Conservation (phyloP, 2,329 filamentous ascomycete genomes). For the Aspergillus novofumigatus region DNA sequence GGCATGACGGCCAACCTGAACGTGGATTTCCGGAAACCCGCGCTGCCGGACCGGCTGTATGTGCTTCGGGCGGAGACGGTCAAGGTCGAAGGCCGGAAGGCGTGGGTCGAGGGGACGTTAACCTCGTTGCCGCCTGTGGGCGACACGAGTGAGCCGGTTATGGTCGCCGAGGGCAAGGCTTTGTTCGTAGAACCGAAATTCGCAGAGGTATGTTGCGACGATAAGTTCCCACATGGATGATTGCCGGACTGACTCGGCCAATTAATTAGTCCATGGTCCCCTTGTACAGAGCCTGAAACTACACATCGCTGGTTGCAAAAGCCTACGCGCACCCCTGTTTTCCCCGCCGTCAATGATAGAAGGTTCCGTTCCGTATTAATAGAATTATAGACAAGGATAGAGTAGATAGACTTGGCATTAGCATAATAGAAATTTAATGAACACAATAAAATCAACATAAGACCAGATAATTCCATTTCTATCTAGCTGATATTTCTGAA, state of each 20-base stretch:
- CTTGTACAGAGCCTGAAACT: constrained; percentile 20
- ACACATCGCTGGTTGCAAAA: neutral
- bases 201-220: constrained; percentile 26
- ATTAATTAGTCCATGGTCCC: constrained; percentile 29
- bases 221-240: neutral
- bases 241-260: neutral
- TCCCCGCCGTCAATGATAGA: neutral
- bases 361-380: neutral
- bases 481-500: constrained; percentile 11
- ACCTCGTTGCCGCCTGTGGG: constrained; percentile 12
- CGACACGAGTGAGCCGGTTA: constrained; percentile 20
- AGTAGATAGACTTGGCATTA: constrained; percentile 1
- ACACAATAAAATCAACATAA: neutral
- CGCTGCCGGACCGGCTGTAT: constrained; percentile 29
- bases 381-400: constrained; percentile 3
- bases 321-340: neutral
- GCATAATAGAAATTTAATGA: constrained; percentile 1
- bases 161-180: constrained; percentile 34
- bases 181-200: constrained; percentile 38
- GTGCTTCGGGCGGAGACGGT: constrained; percentile 30
- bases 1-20: constrained; percentile 37
- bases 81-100: constrained; percentile 34
- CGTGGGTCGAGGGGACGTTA: constrained; percentile 34
- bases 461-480: constrained; percentile 14
- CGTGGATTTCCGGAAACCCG: constrained; percentile 33